Conservation (phyloP, 208 protist species). For the Pavlovales sp. region DNA sequence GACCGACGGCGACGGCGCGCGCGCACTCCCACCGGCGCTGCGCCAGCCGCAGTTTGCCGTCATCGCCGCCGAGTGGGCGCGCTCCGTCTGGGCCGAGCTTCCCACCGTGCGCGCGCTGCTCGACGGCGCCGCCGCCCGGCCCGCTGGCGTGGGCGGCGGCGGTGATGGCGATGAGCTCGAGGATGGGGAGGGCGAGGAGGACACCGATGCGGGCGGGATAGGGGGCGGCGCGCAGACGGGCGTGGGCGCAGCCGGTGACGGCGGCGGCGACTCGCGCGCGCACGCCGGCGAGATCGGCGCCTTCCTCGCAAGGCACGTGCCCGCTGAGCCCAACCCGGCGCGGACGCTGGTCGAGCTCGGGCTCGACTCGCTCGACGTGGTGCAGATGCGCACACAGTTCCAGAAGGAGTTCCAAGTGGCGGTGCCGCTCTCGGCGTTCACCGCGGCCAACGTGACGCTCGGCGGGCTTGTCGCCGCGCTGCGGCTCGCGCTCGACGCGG, state of each 20-base stretch:
- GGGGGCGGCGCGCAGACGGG: background rate
- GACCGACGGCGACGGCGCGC: too few relatives aligned
- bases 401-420: constrained; percentile 3
- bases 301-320: background rate
- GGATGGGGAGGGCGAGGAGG: background rate
- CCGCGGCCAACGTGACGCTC: constrained; percentile 16
- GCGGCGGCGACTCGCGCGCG: background rate
- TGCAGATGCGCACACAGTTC: constrained; percentile 51
- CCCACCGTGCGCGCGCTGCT: background rate
- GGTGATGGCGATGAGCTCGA: background rate
- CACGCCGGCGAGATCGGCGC: background rate
- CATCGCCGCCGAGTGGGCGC: constrained; percentile 34
- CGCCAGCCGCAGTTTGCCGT: constrained; percentile 37
- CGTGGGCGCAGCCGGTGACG: background rate
- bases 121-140: background rate
- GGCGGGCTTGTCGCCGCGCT: background rate
- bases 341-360: constrained; percentile 31
- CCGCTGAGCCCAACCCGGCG: background rate
- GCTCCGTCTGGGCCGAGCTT: constrained; percentile 39
- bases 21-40: background rate
- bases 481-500: too few relatives aligned
- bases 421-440: constrained; percentile 16
- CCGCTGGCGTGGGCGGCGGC: background rate
- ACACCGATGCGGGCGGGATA: background rate
- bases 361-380: constrained; percentile 54